Percentiles rank a stretch among this genome's conserved stretches.
These are phyloP conservation scores for Colletotrichum tamarilloi DNA, from an alignment of 2,329 filamentous ascomycete genomes.

Conservation along the genomic window DNA sequence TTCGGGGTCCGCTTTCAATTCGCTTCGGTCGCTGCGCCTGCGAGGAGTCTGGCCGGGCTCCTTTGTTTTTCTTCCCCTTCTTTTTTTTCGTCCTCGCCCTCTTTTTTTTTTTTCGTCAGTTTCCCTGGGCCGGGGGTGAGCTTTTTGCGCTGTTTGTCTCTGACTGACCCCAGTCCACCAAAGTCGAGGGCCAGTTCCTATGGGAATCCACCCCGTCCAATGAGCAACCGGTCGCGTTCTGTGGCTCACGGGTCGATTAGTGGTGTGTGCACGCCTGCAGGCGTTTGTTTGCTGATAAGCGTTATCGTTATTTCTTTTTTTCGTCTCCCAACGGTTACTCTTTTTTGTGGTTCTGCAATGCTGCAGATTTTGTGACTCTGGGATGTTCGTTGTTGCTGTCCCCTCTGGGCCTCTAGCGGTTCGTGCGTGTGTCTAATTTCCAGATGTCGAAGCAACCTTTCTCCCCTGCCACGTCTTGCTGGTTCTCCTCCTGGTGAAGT, in stretches of 20 bases:
- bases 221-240: background rate
- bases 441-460: background rate
- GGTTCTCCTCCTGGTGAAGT: background rate
- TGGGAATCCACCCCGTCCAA: conserved; percentile 16
- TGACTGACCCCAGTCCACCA: conserved; percentile 25
- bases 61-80: conserved; percentile 7
- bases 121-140: background rate
- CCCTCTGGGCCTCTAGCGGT: background rate
- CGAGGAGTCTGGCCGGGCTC: conserved; percentile 11
- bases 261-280: conserved; percentile 28
- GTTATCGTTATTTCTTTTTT: conserved; percentile 26
- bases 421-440: background rate
- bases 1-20: conserved; percentile 28
- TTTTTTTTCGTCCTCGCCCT: background rate
- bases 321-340: background rate
- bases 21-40: conserved; percentile 26
- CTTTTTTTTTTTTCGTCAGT: background rate
- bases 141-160: conserved; percentile 22
- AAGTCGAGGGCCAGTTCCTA: conserved; percentile 11
- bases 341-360: conserved; percentile 15
- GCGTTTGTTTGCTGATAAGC: conserved; percentile 10
- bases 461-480: background rate
- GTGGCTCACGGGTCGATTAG: conserved; percentile 2
- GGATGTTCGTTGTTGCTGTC: conserved; percentile 8
- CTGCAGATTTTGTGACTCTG: conserved; percentile 16